These are phyloP conservation scores for Biscutella auriculata DNA, from an alignment of 441 rosid species.

Conservation along the genomic window DNA sequence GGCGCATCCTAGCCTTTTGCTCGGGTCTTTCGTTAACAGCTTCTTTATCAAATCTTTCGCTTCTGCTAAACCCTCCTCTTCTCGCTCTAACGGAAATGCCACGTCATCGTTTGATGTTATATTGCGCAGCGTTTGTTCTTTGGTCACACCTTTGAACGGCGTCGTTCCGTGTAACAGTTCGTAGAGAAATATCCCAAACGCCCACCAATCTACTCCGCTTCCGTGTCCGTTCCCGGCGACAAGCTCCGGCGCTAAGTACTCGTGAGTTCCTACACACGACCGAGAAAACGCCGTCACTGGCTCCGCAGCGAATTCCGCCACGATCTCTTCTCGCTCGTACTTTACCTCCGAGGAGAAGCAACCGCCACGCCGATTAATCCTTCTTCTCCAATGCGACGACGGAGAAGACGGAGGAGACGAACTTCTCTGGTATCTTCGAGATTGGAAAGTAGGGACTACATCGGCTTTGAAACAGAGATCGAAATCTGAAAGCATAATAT, in stretches of 20 bases:
- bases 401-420: slow-evolving; percentile 12
- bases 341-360: slow-evolving; percentile 17
- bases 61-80: slow-evolving; percentile 28
- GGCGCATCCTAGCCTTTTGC: slow-evolving; percentile 42
- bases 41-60: slow-evolving; percentile 44
- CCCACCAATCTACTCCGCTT: slow-evolving; percentile 71
- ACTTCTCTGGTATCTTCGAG: background rate
- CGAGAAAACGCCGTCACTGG: slow-evolving; percentile 41
- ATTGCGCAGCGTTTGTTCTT: slow-evolving; percentile 47
- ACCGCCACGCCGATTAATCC: background rate
- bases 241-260: slow-evolving; percentile 55
- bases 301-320: slow-evolving; percentile 46
- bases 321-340: slow-evolving; percentile 22
- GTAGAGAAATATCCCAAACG: slow-evolving; percentile 50
- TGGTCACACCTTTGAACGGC: slow-evolving; percentile 45
- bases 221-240: slow-evolving; percentile 49
- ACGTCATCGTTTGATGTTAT: slow-evolving; percentile 34
- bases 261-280: slow-evolving; percentile 60
- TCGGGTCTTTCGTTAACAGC: slow-evolving; percentile 38
- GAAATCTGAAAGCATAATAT: no score
- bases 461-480: slow-evolving; percentile 49
- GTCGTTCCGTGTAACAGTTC: slow-evolving; percentile 44
- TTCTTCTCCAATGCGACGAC: background rate
- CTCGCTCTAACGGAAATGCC: slow-evolving; percentile 16
- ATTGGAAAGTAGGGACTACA: slow-evolving; percentile 33